phyloP scores from a whole-genome alignment of 179 eudicot species.

The Spergularia azorica region DNA sequence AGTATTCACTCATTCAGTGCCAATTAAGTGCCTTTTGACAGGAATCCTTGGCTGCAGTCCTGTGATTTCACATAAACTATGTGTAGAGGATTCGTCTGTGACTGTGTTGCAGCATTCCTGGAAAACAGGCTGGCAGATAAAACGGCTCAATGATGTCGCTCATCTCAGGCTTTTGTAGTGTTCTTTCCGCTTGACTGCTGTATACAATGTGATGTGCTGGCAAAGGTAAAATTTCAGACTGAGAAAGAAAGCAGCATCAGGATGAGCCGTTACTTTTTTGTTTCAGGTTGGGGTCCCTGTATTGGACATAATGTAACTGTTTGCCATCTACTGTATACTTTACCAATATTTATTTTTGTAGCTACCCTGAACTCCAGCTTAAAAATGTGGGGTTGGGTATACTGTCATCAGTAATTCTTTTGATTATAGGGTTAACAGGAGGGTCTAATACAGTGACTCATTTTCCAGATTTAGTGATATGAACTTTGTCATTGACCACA shows the following conservation, averaged over 20 bases:
- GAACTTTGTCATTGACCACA: slow-evolving; percentile 6
- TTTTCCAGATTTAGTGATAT: slow-evolving; percentile 28
- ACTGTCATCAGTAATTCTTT: slow-evolving; percentile 41
- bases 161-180: slow-evolving; percentile 83
- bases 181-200: not conserved
- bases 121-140: slow-evolving; percentile 95
- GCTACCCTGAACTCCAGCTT: slow-evolving; percentile 32
- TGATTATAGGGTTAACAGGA: slow-evolving; percentile 36
- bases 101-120: slow-evolving; percentile 84
- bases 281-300: slow-evolving; percentile 26
- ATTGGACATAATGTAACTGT: slow-evolving; percentile 27
- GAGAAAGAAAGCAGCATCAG: slow-evolving; percentile 11
- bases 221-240: too few relatives aligned
- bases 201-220: not conserved
- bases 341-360: slow-evolving; percentile 12
- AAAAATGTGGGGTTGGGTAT: slow-evolving; percentile 35
- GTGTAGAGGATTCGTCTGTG: slow-evolving; percentile 90
- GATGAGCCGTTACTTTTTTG: not conserved
- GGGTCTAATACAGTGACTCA: slow-evolving; percentile 33
- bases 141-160: slow-evolving; percentile 85
- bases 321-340: slow-evolving; percentile 21
- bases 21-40: slow-evolving; percentile 84
- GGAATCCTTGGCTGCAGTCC: slow-evolving; percentile 91
- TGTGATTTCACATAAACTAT: slow-evolving; percentile 66
- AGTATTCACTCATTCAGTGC: slow-evolving; percentile 77